Base-by-base conservation (phyloP, 768 basidiomycete species). In the Amanita rimosa region DNA sequence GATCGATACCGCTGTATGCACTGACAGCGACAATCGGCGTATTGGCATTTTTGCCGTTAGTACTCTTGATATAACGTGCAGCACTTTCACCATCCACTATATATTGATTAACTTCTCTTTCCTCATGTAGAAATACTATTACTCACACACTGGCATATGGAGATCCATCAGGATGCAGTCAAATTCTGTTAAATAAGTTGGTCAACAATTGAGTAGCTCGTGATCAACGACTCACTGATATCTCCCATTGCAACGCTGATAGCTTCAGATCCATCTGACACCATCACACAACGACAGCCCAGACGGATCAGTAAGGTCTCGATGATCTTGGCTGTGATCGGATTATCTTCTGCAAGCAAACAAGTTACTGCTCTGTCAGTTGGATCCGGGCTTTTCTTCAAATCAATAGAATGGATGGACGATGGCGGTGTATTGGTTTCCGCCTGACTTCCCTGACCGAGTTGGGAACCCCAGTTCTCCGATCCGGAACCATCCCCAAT, bases 191-290 rank as follows among this genome's bases (percentile, higher is more conserved):
- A 40, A 50, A 26, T 51, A 52, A 65, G 57, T 68, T 10, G 36
- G 9, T n/a, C 11, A 37, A 37, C 48, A 33, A 29, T 34, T 36
- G 29, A 26, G 48, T 6, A 4, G 17, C 36, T 44, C 40, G 33
- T 51, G 33, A 44, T 55, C 50, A 26, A 45, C 53, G 46, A 78
- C 90, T 68, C 61, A 96, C 93, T 92, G 67, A 97, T 96, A 59
- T 94, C 92, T 40, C 92, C 91, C 80, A 96, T 93, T 2, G 94
- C 93, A 44, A 97, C 90, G 54, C 93, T 91, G 58, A 98, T 85
- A 17, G 96, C 96, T 64, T 96, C 92, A 4, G 94, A 91, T 6
- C 96, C 96, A 66, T 98, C 93, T 37, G 91, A 80, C 14, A 97
- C 96, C 7, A 97, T 88, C 8, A 97, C 85, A 62, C 90, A 92